A percentile compares a stretch with the other conserved stretches of the same genome.
These are phyloP conservation scores for Coemansia reversa DNA, from an alignment of 192 early-diverging fungal genomes.

Conservation along the genomic window DNA sequence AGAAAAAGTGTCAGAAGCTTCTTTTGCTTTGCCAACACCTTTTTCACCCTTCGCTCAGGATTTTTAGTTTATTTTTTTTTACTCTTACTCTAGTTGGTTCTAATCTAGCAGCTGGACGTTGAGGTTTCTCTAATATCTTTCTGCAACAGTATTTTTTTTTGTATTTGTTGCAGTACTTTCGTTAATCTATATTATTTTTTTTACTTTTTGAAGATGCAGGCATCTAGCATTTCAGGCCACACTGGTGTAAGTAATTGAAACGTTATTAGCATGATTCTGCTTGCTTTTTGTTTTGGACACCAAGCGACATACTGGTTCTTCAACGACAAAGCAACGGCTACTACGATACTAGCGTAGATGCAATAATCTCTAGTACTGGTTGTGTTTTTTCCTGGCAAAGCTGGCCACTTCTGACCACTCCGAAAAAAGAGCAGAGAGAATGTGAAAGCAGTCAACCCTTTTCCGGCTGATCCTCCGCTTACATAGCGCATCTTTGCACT, in stretches of 20 bases:
- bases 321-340: background rate
- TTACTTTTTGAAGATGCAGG: constrained; percentile 28
- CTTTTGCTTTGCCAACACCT: background rate
- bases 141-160: background rate
- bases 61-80: background rate
- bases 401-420: background rate
- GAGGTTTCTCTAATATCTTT: background rate
- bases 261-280: background rate
- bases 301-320: background rate
- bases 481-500: background rate
- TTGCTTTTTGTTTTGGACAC: background rate
- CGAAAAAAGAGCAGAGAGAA: background rate
- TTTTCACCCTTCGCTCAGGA: background rate
- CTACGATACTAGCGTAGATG: background rate
- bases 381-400: background rate
- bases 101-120: background rate
- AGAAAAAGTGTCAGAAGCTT: background rate
- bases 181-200: background rate
- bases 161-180: background rate
- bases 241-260: constrained; percentile 37
- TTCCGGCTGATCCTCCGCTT: background rate
- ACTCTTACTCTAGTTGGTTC: background rate
- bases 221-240: constrained; percentile 40
- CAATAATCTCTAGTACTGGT: background rate
- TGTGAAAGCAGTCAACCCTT: background rate